Conservation (phyloP, 2,329 filamentous ascomycete genomes). For the Trichoderma atroviride region DNA sequence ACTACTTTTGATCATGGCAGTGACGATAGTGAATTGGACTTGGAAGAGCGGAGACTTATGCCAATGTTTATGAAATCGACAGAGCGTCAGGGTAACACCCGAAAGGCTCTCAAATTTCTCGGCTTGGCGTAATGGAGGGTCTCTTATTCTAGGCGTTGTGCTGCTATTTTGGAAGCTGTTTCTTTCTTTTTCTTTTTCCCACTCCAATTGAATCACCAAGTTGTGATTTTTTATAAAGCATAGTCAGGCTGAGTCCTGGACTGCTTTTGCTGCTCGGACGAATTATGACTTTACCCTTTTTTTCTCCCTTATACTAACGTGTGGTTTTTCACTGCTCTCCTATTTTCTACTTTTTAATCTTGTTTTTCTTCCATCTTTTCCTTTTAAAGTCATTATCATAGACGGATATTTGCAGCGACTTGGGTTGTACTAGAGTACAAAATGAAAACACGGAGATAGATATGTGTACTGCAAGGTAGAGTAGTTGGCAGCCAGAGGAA, state of each 20-base stretch:
- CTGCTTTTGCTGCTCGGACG: neutral
- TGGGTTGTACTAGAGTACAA: constrained; percentile 1
- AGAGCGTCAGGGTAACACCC: constrained; percentile 46
- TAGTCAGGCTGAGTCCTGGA: neutral
- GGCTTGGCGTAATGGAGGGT: constrained; percentile 36
- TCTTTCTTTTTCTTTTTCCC: neutral
- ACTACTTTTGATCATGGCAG: constrained; percentile 42
- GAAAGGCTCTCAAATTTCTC: constrained; percentile 60
- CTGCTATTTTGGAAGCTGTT: neutral
- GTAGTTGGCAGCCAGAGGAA: neutral
- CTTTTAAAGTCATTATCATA: neutral
- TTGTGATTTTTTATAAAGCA: neutral
- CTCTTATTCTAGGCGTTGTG: too few species aligned
- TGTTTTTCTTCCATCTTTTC: neutral
- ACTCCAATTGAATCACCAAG: neutral
- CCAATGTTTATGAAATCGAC: constrained; percentile 48
- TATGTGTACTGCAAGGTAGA: constrained; percentile 9
- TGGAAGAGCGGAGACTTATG: constrained; percentile 57
- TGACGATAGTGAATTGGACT: constrained; percentile 48
- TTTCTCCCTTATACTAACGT: neutral
- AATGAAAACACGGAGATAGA: constrained; percentile 13
- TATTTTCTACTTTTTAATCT: neutral
- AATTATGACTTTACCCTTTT: constrained; percentile 14
- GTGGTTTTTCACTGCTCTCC: neutral
- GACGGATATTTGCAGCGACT: neutral